Percentiles rank a stretch among this genome's conserved stretches.
Evolutionary conservation across 108 stramenopile species (phyloP).

Genomic region (Skeletonema grethae): DNA sequence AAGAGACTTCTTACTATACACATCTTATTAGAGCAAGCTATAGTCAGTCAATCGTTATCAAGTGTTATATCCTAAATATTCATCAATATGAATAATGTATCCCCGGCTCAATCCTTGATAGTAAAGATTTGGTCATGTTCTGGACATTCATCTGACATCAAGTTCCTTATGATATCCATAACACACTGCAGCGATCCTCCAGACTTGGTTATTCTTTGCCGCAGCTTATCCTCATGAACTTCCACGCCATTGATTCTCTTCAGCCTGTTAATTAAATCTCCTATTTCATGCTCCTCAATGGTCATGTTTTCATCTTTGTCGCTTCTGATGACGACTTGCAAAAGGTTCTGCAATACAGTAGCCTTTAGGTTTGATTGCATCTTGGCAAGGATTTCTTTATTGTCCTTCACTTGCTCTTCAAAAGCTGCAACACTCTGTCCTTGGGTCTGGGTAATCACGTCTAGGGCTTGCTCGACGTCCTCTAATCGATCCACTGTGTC

Average conservation of each 20-base stretch:
- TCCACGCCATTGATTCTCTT: slow-evolving; percentile 55
- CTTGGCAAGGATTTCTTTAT: slow-evolving; percentile 48
- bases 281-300: slow-evolving; percentile 57
- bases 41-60: not conserved
- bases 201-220: slow-evolving; percentile 13
- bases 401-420: slow-evolving; percentile 57
- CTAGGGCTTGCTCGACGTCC: slow-evolving; percentile 69
- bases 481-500: slow-evolving; percentile 58
- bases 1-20: not conserved
- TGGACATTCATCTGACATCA: slow-evolving; percentile 18
- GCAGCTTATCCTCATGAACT: slow-evolving; percentile 36
- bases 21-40: not conserved
- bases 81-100: not conserved
- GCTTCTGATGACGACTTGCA: slow-evolving; percentile 53
- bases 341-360: slow-evolving; percentile 52
- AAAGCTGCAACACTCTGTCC: slow-evolving; percentile 62
- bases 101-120: slow-evolving; percentile 9
- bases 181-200: slow-evolving; percentile 13
- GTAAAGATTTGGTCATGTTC: slow-evolving; percentile 20
- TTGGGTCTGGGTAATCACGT: slow-evolving; percentile 68
- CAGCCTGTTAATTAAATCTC: slow-evolving; percentile 38
- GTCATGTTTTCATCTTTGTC: slow-evolving; percentile 50
- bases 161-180: slow-evolving; percentile 24
- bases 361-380: slow-evolving; percentile 56
- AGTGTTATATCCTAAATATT: not conserved